Conservation (phyloP, 2,329 filamentous ascomycete genomes). For the Geosmithia flava region DNA sequence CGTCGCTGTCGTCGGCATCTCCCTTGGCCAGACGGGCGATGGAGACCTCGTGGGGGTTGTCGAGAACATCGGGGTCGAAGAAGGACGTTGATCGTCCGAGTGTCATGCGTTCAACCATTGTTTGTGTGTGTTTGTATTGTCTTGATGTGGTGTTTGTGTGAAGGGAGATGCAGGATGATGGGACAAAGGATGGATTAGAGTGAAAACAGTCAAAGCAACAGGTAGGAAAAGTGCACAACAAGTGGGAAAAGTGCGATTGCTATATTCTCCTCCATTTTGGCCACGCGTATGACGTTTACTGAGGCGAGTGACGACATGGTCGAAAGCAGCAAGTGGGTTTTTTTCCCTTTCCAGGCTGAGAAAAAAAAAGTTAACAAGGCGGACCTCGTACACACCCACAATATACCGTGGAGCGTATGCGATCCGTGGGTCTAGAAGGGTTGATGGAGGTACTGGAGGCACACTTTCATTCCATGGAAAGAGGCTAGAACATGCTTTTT, state of each 20-base stretch:
- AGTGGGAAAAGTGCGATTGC: not conserved
- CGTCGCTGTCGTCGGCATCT: not conserved
- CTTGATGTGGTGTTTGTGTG: too few relatives aligned
- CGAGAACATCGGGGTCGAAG: not conserved
- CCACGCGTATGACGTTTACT: not conserved
- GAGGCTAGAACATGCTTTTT: too few relatives aligned
- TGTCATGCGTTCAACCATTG: too few relatives aligned
- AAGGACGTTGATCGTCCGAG: not conserved
- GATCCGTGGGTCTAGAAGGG: too few relatives aligned
- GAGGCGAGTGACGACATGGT: not conserved
- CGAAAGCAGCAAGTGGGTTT: not conserved
- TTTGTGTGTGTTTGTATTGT: too few relatives aligned
- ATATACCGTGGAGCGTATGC: not conserved
- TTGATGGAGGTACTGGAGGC: too few relatives aligned
- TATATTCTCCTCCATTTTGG: not conserved
- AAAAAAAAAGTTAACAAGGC: not conserved
- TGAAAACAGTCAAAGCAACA: too few relatives aligned
- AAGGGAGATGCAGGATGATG: too few relatives aligned
- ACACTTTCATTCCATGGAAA: too few relatives aligned
- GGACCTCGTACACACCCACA: not conserved
- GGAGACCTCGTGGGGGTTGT: not conserved
- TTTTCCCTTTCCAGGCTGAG: not conserved
- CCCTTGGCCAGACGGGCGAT: not conserved
- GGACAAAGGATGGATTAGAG: too few relatives aligned
- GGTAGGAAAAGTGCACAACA: not conserved